Base-by-base conservation (phyloP, 306 rosid species). In the Albizia julibrissin region DNA sequence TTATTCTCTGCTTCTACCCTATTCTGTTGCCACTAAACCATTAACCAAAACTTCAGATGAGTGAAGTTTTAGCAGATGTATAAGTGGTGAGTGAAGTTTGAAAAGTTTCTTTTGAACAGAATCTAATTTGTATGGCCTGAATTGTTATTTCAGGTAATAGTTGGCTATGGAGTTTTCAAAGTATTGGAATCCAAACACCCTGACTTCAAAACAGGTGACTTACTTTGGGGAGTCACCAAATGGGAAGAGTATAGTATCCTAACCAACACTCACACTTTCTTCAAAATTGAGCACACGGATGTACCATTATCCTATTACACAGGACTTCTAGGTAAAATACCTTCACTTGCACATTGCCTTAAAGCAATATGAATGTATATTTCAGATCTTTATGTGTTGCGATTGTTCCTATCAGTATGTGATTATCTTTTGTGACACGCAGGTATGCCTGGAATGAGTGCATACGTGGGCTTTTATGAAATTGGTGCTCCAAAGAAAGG, bases 381-480 rank as follows among this genome's bases (percentile, higher is more conserved):
- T 52, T 56, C 6, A 58, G 31, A 58, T 24, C 14, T 24, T 10
- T 22, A 24, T 11, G 67, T 3, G 34, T 22, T 11, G 67, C 11
- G 24, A 9, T 22, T 9, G 1, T 24, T 24, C 66, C 6, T 9
- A 59, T 10, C 33, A 59, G 16, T 24, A 22, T 10, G 11, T 74
- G 54, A 72, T 34, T 44, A 18, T 75, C 19, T 22, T n/a, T 21
- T 21, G 18, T 10, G 50, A 40, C 24, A 6, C 59, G 75, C 33
- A 84, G 87, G 90, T 78, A 87, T 89, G 92, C 88, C 94, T 15
- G 91, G 94, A 26, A 71, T 84, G 90, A 86, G 90, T 44, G 88
- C 90, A 50, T 87, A 89, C 84, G 88, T 81, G 3, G 88, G 85
- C 21, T 84, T 87, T 78, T 87, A 76, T 75, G 89, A 84, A 37